phyloP scores from a whole-genome alignment of 78 protist species.

The Dictyostelium intermedium region DNA sequence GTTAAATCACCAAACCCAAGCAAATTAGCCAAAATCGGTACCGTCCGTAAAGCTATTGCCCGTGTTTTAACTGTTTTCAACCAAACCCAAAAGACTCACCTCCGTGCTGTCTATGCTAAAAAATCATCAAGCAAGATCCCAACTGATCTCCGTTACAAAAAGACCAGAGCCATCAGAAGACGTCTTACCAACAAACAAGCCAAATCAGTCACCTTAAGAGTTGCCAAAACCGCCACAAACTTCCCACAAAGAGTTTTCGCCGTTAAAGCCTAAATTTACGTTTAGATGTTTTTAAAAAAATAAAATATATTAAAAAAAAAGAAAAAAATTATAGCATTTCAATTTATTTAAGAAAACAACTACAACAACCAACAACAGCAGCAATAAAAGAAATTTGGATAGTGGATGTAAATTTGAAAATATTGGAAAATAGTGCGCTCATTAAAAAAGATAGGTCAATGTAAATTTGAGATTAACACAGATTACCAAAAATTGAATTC shows the following conservation, averaged over 20 bases:
- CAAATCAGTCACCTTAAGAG: conserved; percentile 30
- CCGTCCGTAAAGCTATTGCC: conserved; percentile 74
- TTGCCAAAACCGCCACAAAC: neutral
- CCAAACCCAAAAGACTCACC: conserved; percentile 47
- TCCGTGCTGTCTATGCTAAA: conserved; percentile 40
- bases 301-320: neutral
- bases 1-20: conserved; percentile 69
- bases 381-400: too few relatives aligned
- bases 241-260: conserved; percentile 70
- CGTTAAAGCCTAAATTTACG: conserved; percentile 66
- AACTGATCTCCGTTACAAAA: conserved; percentile 66
- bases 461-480: too few relatives aligned
- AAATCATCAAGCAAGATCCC: conserved; percentile 22
- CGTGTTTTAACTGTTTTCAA: conserved; percentile 66
- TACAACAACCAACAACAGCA: too few relatives aligned
- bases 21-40: conserved; percentile 63
- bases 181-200: conserved; percentile 34
- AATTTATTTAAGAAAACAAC: neutral
- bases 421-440: too few relatives aligned
- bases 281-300: neutral
- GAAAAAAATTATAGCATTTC: neutral
- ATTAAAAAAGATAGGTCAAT: too few relatives aligned
- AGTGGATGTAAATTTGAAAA: too few relatives aligned
- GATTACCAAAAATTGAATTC: too few relatives aligned
- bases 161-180: conserved; percentile 79